A percentile compares a stretch with the other conserved stretches of the same genome.
Conservation (phyloP, 2,329 filamentous ascomycete species). For the Hysterium pulicare region DNA sequence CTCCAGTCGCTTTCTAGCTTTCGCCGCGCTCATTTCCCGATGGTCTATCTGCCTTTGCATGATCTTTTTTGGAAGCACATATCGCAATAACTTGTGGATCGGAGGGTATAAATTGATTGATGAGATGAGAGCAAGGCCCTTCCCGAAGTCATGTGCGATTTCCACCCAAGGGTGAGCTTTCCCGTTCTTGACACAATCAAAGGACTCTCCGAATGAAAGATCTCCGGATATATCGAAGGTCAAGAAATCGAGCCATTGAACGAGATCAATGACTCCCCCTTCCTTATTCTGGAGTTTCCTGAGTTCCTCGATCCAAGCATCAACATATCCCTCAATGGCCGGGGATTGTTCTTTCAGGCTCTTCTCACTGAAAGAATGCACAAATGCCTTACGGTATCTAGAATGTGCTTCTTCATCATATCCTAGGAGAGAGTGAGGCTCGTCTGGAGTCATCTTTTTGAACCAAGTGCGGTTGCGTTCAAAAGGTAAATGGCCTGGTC, state of each 20-base stretch:
- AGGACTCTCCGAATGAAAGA: constrained; percentile 37
- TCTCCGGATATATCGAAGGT: constrained; percentile 41
- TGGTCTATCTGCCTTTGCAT: background rate
- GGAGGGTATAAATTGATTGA: background rate
- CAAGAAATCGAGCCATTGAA: constrained; percentile 32
- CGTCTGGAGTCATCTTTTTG: constrained; percentile 6
- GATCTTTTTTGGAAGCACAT: background rate
- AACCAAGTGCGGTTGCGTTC: constrained; percentile 23
- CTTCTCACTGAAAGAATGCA: constrained; percentile 35
- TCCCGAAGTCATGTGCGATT: constrained; percentile 11
- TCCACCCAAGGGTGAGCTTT: constrained; percentile 31
- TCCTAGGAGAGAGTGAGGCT: constrained; percentile 16
- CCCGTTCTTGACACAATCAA: constrained; percentile 27
- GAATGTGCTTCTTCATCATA: constrained; percentile 19
- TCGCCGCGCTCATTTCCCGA: background rate
- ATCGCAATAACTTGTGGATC: background rate
- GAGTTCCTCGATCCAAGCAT: background rate
- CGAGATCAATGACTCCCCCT: constrained; percentile 22
- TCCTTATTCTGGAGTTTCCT: background rate
- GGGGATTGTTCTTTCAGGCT: constrained; percentile 31
- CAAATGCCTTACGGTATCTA: constrained; percentile 27
- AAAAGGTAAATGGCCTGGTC: constrained; percentile 23
- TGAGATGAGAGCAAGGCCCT: background rate
- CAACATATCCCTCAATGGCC: constrained; percentile 26
- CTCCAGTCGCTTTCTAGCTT: background rate